Base-by-base conservation (phyloP, 192 early-diverging fungal species). In the Umbelopsis vinacea region DNA sequence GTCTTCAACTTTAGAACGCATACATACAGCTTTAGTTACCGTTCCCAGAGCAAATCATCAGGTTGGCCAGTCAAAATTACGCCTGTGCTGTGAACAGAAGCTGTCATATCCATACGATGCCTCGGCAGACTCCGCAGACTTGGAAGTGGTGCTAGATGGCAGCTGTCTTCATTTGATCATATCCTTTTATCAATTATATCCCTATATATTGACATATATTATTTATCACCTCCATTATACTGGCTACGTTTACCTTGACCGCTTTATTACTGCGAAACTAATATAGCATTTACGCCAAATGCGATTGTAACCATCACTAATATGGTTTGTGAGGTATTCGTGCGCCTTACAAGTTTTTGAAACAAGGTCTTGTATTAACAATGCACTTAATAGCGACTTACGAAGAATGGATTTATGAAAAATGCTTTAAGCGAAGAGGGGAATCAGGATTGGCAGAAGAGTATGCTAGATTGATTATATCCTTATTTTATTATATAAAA, bases 1-100 rank as follows among this genome's bases (percentile, higher is more conserved):
- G 57, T 37, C 57, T 35, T 29, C 29, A 17, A 26, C 12, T 63
- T 14, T 63, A 63, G 57, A 63, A 37, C 33, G 57, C 33, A 63
- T 63, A 63, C 57, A 63, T 17, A 35, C 57, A 33, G 23, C 33
- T 37, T 37, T 8, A 2, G 26, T 33, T 26, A 63, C 0, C 3
- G 12, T 63, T 29, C 33, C 57, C 17, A 50, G 15, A 21, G 48
- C 48, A 50, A 50, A 63, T 35, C 29, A 11, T 37, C 26, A 19
- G 33, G 35, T 11, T 29, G 29, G 57, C 14, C 15, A 37, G 14
- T 35, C 37, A 63, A 37, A 63, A 35, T 37, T 63, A 19, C 26
- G 7, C 15, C 26, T 63, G 17, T 19, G 23, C 11, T 63, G 57
- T 15, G 26, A 63, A 29, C 33, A 63, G 17, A 63, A 63, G 3